Conservation (phyloP, 768 basidiomycete genomes). For the Kwoniella bestiolae region DNA sequence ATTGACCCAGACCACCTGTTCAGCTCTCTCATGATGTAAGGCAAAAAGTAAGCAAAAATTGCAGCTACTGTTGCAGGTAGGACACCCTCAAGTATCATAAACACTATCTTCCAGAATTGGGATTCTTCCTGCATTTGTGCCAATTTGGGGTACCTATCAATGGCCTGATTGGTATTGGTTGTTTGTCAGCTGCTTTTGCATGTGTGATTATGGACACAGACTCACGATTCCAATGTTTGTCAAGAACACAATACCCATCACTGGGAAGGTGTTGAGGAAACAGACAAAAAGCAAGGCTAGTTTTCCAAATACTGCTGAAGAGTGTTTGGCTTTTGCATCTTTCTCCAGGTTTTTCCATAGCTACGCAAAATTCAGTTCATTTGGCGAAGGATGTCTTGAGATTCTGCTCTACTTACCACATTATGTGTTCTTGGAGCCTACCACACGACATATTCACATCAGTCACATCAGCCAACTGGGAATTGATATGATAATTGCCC, state of each 20-base stretch:
- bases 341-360: conserved; percentile 47
- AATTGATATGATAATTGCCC: background rate
- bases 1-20: conserved; percentile 43
- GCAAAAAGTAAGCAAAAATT: conserved; percentile 39
- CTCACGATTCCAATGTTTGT: conserved; percentile 44
- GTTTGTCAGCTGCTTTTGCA: too few relatives aligned
- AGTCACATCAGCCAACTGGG: background rate
- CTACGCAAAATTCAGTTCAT: conserved; percentile 11
- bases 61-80: conserved; percentile 41
- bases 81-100: conserved; percentile 37
- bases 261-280: conserved; percentile 43
- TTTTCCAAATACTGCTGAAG: conserved; percentile 31
- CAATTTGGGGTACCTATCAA: conserved; percentile 23
- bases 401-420: conserved; percentile 21
- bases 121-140: conserved; percentile 26
- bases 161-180: too few relatives aligned
- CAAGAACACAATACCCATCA: conserved; percentile 42
- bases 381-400: too few relatives aligned
- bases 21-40: conserved; percentile 40
- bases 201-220: background rate
- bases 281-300: conserved; percentile 31
- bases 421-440: conserved; percentile 32
- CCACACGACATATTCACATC: too few relatives aligned
- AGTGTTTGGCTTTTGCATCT: conserved; percentile 22
- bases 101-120: conserved; percentile 31